Percentiles rank a stretch among this genome's conserved stretches.
These are phyloP conservation scores for Elaphomyces granulatus DNA, from an alignment of 495 filamentous ascomycete species.

Conservation along the genomic window DNA sequence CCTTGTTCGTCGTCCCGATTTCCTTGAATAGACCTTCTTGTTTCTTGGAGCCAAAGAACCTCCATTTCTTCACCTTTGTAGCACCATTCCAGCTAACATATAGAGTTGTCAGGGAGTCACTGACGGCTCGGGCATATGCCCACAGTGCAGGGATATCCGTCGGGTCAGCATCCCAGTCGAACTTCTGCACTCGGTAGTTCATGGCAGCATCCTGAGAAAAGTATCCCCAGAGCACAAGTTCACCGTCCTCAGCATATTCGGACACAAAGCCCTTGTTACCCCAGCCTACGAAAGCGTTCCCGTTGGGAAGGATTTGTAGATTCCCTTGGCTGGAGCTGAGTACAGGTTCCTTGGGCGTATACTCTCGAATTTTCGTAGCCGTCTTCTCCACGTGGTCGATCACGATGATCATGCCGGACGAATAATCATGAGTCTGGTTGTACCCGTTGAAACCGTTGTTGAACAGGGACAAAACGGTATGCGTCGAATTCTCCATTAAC, in stretches of 20 bases:
- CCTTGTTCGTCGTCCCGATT: conserved; percentile 11
- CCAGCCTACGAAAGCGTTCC: conserved; percentile 46
- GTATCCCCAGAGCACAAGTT: conserved; percentile 33
- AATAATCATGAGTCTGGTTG: conserved; percentile 33
- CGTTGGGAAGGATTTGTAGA: conserved; percentile 40
- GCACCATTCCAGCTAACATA: conserved; percentile 39
- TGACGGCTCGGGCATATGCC: conserved; percentile 22
- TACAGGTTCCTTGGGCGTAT: conserved; percentile 24
- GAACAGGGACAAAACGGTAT: conserved; percentile 38
- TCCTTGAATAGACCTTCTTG: conserved; percentile 20
- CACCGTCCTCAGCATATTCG: conserved; percentile 42
- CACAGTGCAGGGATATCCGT: conserved; percentile 31
- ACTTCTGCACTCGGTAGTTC: conserved; percentile 34
- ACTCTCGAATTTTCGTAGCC: conserved; percentile 32
- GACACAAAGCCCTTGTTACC: conserved; percentile 43
- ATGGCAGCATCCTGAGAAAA: conserved; percentile 24
- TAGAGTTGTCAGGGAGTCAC: conserved; percentile 20
- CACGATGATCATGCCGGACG: conserved; percentile 42
- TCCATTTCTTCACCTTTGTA: conserved; percentile 28
- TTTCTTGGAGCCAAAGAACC: conserved; percentile 26
- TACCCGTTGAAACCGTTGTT: conserved; percentile 41
- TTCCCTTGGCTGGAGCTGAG: conserved; percentile 47
- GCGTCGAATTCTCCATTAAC: conserved; percentile 35
- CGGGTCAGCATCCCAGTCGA: conserved; percentile 31
- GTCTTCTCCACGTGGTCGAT: conserved; percentile 39